Base-by-base conservation (phyloP, 805 yeast genomes). In the Zygoascus flipseniorum region DNA sequence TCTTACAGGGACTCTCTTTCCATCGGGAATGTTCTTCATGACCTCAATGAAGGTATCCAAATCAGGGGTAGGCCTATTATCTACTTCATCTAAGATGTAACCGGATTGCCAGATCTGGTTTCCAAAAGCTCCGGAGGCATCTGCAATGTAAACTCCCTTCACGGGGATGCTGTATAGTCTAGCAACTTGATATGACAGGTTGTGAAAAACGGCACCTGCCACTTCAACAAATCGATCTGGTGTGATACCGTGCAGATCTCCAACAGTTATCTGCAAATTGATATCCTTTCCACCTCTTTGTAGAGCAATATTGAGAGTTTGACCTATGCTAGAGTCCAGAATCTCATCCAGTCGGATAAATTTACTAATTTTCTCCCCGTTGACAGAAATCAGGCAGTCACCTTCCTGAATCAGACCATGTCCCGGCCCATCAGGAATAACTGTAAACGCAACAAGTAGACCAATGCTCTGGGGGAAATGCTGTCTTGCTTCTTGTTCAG, bases 111-210 rank as follows among this genome's bases (percentile, higher is more conserved):
- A 89, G 31, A 59, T 59, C 31, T 66, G 66, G 8, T 68, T 62
- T 46, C 68, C 56, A 69, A 90, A 89, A 0, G 92, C 83, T 0
- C 92, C 92, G 1, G 86, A 76, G 0, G 93, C 87, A 60, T 84
- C 80, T 60, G 85, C 83, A 43, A 87, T 76, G 65, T 80, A 89
- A 0, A 90, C 95, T 42, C 97, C 97, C 58, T 73, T 77, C 1
- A 86, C 93, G 0, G 96, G 93, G 31, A 89, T 77, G 32, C 90
- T 87, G 63, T 82, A 88, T 48, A 82, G 77, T 63, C 96, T 78
- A 1, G 97, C 97, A 71, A 89, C 75, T 69, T 90, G 97, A 66
- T 90, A 90, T 50, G 95, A 85, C 59, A 90, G 70, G 51, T 86
- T 83, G 64, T 89, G 89, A 70, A 89, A 88, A 0, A 88, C 79